Evolutionary conservation across 306 rosid genomes (phyloP).

Genomic region (Datisca glomerata): DNA sequence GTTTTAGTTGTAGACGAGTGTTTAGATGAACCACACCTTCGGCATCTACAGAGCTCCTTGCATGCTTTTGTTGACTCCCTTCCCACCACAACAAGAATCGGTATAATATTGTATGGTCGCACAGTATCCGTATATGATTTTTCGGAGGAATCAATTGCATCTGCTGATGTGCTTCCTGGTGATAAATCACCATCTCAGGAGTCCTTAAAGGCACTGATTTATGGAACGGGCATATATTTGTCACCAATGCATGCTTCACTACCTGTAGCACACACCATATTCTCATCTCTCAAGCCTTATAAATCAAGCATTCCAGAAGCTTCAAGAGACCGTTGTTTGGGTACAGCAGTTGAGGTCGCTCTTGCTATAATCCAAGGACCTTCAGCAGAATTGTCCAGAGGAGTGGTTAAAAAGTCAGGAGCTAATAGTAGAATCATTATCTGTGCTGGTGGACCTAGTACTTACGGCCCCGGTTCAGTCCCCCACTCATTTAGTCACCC

Average conservation of each 20-base stretch:
- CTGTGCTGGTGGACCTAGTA: conserved; percentile 94
- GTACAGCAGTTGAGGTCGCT: conserved; percentile 95
- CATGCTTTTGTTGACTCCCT: conserved; percentile 96
- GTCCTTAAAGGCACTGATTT: conserved; percentile 59
- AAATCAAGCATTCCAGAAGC: conserved; percentile 69
- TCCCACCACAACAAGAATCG: conserved; percentile 72
- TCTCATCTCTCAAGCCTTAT: conserved; percentile 83
- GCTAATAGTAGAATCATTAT: conserved; percentile 84
- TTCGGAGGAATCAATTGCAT: conserved; percentile 79
- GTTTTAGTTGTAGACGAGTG: conserved; percentile 89
- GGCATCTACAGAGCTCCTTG: conserved; percentile 83
- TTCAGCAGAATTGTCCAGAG: conserved; percentile 87
- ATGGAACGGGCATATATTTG: conserved; percentile 89
- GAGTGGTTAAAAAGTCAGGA: conserved; percentile 76
- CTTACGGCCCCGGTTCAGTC: conserved; percentile 94
- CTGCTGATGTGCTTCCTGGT: conserved; percentile 97
- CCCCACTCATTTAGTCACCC: conserved; percentile 87
- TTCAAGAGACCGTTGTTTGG: conserved; percentile 92
- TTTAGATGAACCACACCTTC: conserved; percentile 88
- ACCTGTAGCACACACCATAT: conserved; percentile 79
- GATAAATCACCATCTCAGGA: conserved; percentile 74
- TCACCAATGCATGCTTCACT: conserved; percentile 92
- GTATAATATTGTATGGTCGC: conserved; percentile 78
- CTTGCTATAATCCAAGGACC: conserved; percentile 92
- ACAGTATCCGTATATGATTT: conserved; percentile 86